Evolutionary conservation across 2,329 filamentous ascomycete species (phyloP).

Genomic region (Alternaria atra): DNA sequence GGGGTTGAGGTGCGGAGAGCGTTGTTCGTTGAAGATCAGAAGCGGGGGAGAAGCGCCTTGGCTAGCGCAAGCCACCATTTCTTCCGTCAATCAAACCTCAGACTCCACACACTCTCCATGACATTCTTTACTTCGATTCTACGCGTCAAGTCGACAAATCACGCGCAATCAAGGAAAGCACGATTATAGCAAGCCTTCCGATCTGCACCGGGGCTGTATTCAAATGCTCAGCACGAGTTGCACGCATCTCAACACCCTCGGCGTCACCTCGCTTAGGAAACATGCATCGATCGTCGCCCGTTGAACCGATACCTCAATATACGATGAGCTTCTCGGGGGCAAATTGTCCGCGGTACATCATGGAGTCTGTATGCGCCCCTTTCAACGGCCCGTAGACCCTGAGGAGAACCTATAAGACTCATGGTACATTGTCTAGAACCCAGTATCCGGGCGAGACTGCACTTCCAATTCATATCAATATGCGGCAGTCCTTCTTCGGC

Average conservation of each 20-base stretch:
- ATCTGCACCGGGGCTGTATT: neutral
- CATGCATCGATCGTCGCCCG: conserved; percentile 9
- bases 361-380: neutral
- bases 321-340: conserved; percentile 16
- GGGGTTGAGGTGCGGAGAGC: conserved; percentile 4
- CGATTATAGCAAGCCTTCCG: neutral
- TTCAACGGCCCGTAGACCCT: conserved; percentile 13
- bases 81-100: conserved; percentile 38
- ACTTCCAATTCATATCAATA: neutral
- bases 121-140: neutral
- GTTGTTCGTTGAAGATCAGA: conserved; percentile 11
- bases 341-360: conserved; percentile 24
- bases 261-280: neutral
- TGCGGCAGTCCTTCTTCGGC: conserved; percentile 2
- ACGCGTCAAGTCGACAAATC: neutral
- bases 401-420: conserved; percentile 21
- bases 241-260: neutral
- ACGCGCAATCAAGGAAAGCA: neutral
- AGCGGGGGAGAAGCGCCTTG: conserved; percentile 15
- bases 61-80: conserved; percentile 34
- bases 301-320: conserved; percentile 25
- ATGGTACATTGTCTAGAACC: conserved; percentile 9
- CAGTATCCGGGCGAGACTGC: conserved; percentile 1
- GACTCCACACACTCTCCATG: neutral
- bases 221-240: neutral